Evolutionary conservation across 106 monocot genomes (phyloP), one percentile per base, ranked within the genome.

Genomic region (Posidonia australis): DNA sequence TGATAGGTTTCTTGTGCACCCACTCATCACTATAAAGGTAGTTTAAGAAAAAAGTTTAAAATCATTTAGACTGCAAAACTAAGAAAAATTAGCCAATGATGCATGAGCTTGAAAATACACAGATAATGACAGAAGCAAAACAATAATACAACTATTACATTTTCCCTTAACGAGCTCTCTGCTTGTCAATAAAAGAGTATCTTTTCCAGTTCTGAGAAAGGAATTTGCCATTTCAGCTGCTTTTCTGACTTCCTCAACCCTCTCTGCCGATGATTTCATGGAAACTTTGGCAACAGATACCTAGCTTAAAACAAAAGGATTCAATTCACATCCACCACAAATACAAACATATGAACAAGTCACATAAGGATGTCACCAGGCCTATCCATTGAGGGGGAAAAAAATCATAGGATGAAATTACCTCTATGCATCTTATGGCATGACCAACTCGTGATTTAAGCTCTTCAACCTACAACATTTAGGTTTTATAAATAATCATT

Each of bases 161-260:
- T 72, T 86, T 74, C 94, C 94, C 32, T 78, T 87, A 19, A 96
- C 76, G 43, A 96, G 94, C 53, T 96, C 61, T 19, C 94, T 68
- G 62, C 86, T 96, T 17, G 94, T 96, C 77, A 96, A 58, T 51
- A 96, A 11, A 60, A 96, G 84, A 18, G 86, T 90, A 80, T 96
- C 94, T 67, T 84, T 96, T 46, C 78, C 31, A 68, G 84, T 63
- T 72, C 66, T 80, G 59, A 96, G 63, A 72, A 76, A 82, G 36
- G 84, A 78, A 80, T 80, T 82, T 67, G 73, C 89, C 23, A 78
- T 67, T 72, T 96, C 81, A 75, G 78, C 79, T 77, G 77, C 82
- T 64, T 51, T 64, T 65, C 23, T 55, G n/a, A 96, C 90, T 71
- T 96, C 94, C 68, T 82, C 82, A 10, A 86, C 81, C 74, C 86